phyloP scores from a whole-genome alignment of 2,329 filamentous ascomycete genomes.

The Fusarium sp. region DNA sequence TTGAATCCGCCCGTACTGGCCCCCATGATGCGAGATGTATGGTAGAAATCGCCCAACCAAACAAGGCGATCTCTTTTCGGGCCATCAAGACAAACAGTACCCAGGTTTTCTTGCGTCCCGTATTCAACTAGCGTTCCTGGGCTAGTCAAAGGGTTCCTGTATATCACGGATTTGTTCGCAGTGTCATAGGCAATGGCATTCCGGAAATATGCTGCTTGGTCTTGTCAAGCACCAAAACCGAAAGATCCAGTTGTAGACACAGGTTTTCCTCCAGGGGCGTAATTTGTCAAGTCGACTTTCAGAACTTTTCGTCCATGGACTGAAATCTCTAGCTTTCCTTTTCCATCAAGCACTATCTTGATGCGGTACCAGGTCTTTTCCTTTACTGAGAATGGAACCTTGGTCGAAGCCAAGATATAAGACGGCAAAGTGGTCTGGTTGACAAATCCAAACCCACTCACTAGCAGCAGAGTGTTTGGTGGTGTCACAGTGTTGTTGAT shows the following conservation, averaged over 20 bases:
- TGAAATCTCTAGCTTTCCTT: neutral
- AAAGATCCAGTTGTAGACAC: neutral
- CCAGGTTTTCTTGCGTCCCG: neutral
- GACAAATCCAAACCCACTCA: neutral
- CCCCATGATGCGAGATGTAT: constrained; percentile 9
- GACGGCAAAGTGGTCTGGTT: constrained; percentile 6
- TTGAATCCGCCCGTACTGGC: constrained; percentile 7
- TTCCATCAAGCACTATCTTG: neutral
- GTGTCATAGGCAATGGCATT: neutral
- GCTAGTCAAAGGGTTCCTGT: neutral
- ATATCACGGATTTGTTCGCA: neutral
- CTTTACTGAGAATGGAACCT: neutral
- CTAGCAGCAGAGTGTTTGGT: neutral
- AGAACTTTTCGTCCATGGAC: neutral
- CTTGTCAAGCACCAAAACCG: constrained; percentile 5
- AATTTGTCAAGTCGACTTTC: neutral
- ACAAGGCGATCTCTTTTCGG: constrained; percentile 9
- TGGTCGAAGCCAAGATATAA: neutral
- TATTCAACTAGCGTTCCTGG: neutral
- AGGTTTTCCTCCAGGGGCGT: neutral
- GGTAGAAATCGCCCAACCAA: constrained; percentile 12
- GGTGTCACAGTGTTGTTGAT: neutral
- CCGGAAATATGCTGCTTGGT: constrained; percentile 5
- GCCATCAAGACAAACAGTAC: constrained; percentile 4
- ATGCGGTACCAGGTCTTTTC: constrained; percentile 5